Base-by-base conservation (phyloP, 2,329 filamentous ascomycete species). In the Dothistroma pini region DNA sequence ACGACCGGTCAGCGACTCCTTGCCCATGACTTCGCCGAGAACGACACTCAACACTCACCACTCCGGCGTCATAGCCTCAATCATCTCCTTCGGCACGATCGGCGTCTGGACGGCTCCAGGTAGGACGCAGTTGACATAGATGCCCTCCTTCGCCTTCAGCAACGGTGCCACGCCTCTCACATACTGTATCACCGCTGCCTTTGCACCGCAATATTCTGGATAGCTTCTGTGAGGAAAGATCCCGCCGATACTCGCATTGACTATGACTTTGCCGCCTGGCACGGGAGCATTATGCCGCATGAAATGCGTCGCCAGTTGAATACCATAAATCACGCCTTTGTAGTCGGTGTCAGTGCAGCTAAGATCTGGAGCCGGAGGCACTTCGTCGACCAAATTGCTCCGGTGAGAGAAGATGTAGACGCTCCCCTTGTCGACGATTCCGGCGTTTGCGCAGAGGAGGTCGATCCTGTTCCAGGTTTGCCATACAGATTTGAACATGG, bases 391-490 rank as follows among this genome's bases (percentile, higher is more conserved):
- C 25, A 6, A 29, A 16, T 57, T 61, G 21, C 21, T 59, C 2
- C 60, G 53, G 35, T 57, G 59, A 14, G 19, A 50, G 10, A 56
- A 62, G 25, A 81, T 77, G 70, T 80, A 84, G 29, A 80, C 64
- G 19, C 78, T 81, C 16, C 74, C 75, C 11, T 65, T 69, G 66
- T 83, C 81, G 1, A 80, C 75, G 35, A 79, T 77, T n/a, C 80
- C 82, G 0, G 81, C 81, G 63, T 84, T 84, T 38, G 79, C 77
- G 19, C 79, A 78, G 1, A 83, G 65, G 0, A 77, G 76, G 70
- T 84, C 81, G 14, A 84, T 72, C 4, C 79, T 76, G 1, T 76
- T 76, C 71, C 77, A 81, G 44, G 73, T 74, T 8, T 72, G 60
- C 72, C 76, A 81, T 0, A 80, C 78, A 2, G 71, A 61, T 10